phyloP scores from a whole-genome alignment of 2,329 filamentous ascomycete species.

The Aspergillus fumigatus region DNA sequence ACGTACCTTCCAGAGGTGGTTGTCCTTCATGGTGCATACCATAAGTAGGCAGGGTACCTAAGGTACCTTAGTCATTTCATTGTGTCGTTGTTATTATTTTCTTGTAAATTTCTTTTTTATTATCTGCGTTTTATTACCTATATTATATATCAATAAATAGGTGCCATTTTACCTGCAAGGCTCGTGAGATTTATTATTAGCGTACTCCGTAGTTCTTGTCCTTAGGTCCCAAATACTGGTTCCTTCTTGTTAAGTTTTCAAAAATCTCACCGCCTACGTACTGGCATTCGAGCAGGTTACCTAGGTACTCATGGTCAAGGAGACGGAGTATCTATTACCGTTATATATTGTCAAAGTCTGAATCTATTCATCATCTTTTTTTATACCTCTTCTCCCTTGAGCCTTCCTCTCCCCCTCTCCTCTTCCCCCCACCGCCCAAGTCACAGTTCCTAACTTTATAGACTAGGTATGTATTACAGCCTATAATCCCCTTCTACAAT shows the following conservation, averaged over 20 bases:
- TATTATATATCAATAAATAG: not conserved
- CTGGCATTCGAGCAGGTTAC: not conserved
- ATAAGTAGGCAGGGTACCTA: no score
- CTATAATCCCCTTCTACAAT: not conserved
- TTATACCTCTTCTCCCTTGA: not conserved
- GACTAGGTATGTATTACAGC: not conserved
- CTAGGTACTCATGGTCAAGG: not conserved
- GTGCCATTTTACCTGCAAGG: not conserved
- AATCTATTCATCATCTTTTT: not conserved
- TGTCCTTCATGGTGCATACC: not conserved
- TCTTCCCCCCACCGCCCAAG: not conserved
- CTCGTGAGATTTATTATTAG: not conserved
- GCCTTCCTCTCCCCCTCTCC: not conserved
- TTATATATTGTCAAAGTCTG: not conserved
- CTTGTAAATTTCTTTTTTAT: no score
- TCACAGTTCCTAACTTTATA: not conserved
- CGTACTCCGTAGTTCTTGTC: not conserved
- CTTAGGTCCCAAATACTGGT: not conserved
- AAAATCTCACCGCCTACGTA: not conserved
- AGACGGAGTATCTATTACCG: not conserved
- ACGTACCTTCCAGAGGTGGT: not conserved
- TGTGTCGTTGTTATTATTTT: no score
- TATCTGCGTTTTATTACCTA: not conserved
- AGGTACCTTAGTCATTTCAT: no score
- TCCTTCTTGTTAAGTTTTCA: not conserved